These are phyloP conservation scores for Graphilbum fragrans DNA, from an alignment of 2,329 filamentous ascomycete genomes.

Conservation along the genomic window DNA sequence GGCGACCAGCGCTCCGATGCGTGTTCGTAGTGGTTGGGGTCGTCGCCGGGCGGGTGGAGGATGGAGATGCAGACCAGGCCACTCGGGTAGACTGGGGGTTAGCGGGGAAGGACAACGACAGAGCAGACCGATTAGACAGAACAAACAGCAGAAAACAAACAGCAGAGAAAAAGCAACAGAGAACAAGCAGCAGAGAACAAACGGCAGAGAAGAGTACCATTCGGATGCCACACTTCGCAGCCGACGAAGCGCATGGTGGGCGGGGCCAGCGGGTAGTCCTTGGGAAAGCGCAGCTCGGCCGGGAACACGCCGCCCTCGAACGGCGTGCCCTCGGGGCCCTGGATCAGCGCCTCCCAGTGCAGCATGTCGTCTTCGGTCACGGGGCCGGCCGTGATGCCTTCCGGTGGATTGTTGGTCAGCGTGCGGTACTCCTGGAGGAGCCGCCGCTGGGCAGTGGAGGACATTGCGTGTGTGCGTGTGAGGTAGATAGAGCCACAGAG, in stretches of 20 bases:
- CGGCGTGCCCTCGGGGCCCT: constrained; percentile 88
- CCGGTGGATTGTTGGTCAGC: constrained; percentile 88
- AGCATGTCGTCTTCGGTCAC: constrained; percentile 91
- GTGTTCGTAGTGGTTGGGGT: constrained; percentile 96
- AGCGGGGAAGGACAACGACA: background rate
- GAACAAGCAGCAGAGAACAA: constrained; percentile 1
- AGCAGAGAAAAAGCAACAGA: background rate
- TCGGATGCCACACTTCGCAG: constrained; percentile 83
- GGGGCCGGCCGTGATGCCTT: constrained; percentile 92
- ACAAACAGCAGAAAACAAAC: constrained; percentile 2
- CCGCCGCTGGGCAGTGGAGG: constrained; percentile 58
- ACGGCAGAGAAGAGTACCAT: constrained; percentile 43
- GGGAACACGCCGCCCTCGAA: constrained; percentile 95
- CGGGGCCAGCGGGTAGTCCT: constrained; percentile 92
- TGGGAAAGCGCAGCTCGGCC: constrained; percentile 86
- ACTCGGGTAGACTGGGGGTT: constrained; percentile 64
- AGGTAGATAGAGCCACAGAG: background rate
- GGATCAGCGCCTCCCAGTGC: constrained; percentile 91
- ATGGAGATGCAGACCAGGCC: constrained; percentile 97
- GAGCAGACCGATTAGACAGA: background rate
- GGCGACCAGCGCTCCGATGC: constrained; percentile 93
- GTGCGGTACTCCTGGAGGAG: constrained; percentile 95
- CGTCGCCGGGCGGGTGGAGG: constrained; percentile 88
- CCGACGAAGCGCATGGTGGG: constrained; percentile 93
- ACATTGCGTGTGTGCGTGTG: constrained; percentile 24